Conservation (phyloP, 2,329 filamentous ascomycete genomes). For the Clarireedia sp. region DNA sequence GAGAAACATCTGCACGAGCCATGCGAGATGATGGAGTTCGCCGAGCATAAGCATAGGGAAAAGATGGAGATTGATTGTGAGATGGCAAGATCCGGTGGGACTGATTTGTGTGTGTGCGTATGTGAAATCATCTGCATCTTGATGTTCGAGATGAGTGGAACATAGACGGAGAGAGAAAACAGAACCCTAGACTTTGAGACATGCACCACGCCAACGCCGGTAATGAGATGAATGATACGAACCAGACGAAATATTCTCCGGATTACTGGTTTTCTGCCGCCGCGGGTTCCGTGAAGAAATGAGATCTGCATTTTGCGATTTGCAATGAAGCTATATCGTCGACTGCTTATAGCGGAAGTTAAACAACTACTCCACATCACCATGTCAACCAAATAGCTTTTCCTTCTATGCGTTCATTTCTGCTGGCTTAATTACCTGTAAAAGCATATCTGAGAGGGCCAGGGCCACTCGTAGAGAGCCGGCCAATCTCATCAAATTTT, state of each 20-base stretch:
- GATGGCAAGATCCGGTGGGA: background rate
- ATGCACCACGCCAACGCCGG: background rate
- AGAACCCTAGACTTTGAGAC: background rate
- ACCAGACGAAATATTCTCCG: background rate
- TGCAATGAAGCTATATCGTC: background rate
- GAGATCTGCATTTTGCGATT: background rate
- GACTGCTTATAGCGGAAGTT: background rate
- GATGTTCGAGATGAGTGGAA: too few species aligned
- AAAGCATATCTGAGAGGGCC: too few species aligned
- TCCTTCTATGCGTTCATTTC: background rate
- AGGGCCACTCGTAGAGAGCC: too few species aligned
- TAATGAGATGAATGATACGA: too few species aligned
- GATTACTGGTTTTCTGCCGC: background rate
- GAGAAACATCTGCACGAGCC: conserved; percentile 1
- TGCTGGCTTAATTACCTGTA: too few species aligned
- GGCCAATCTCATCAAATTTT: too few species aligned
- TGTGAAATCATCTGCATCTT: too few species aligned
- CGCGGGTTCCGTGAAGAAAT: background rate
- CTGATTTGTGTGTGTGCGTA: background rate
- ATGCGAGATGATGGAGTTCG: background rate
- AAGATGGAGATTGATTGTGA: background rate
- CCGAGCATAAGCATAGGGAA: background rate
- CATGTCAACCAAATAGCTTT: background rate
- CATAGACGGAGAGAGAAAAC: too few species aligned
- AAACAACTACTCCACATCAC: background rate